Conservation (phyloP, 345 rosid genomes). For the Gossypium australe region DNA sequence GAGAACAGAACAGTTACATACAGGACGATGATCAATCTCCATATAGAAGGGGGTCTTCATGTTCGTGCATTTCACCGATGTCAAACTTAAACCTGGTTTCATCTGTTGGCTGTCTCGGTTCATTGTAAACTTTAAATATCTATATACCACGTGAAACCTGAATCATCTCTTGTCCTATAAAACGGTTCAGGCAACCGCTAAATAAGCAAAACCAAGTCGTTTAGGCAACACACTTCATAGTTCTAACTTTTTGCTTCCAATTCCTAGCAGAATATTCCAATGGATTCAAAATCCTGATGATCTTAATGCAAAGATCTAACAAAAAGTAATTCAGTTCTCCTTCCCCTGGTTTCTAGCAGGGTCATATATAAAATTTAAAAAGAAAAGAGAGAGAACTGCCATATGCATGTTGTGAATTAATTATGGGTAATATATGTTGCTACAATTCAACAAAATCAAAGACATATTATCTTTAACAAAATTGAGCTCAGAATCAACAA, state of each 20-base stretch:
- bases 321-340: background rate
- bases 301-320: background rate
- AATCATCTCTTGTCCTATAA: background rate
- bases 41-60: conserved; percentile 57
- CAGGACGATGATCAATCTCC: conserved; percentile 59
- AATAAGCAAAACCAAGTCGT: background rate
- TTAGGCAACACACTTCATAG: background rate
- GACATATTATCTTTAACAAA: background rate
- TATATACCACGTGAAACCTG: background rate
- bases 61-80: conserved; percentile 29
- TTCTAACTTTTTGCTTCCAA: background rate
- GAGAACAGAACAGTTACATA: conserved; percentile 34
- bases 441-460: background rate
- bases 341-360: background rate
- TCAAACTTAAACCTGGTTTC: background rate
- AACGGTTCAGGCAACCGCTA: background rate
- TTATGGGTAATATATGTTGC: background rate
- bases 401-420: background rate
- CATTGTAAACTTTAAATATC: background rate
- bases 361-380: background rate
- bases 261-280: background rate
- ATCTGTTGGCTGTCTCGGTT: background rate
- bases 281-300: background rate
- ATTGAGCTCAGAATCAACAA: background rate
- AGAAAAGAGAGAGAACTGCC: background rate